Evolutionary conservation across 2,329 filamentous ascomycete genomes (phyloP).

Genomic region (Colletotrichum sp.): DNA sequence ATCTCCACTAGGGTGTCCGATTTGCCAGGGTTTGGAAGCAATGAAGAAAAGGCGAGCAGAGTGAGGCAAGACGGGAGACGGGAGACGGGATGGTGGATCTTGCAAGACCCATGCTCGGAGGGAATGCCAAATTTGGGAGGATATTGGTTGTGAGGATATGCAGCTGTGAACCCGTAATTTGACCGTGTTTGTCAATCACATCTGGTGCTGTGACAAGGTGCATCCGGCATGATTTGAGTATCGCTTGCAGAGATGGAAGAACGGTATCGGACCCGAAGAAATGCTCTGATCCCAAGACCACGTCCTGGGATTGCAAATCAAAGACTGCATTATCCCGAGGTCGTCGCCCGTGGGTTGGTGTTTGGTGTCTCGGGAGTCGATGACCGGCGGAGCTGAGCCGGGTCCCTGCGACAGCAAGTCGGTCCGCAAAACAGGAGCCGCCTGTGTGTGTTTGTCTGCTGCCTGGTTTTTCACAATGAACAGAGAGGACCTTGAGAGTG

Average conservation of each 20-base stretch:
- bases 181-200: not conserved
- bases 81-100: not conserved
- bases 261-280: not conserved
- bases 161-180: not conserved
- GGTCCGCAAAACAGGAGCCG: not conserved
- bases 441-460: not conserved
- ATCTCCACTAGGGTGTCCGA: not conserved
- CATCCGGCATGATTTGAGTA: not conserved
- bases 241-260: not conserved
- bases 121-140: not conserved
- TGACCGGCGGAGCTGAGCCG: not conserved
- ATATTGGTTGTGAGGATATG: not conserved
- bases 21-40: not conserved
- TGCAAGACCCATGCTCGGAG: not conserved
- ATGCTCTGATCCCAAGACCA: not conserved
- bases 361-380: slow-evolving; percentile 21
- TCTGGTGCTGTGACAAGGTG: not conserved
- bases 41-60: slow-evolving; percentile 5
- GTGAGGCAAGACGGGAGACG: not conserved
- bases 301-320: slow-evolving; percentile 13
- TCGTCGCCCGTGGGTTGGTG: slow-evolving; percentile 1
- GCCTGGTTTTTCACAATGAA: not conserved
- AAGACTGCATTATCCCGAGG: slow-evolving; percentile 14
- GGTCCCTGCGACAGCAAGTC: not conserved
- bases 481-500: not conserved